Evolutionary conservation across 305 asterid genomes (phyloP).

Genomic region (Nicotiana rustica): DNA sequence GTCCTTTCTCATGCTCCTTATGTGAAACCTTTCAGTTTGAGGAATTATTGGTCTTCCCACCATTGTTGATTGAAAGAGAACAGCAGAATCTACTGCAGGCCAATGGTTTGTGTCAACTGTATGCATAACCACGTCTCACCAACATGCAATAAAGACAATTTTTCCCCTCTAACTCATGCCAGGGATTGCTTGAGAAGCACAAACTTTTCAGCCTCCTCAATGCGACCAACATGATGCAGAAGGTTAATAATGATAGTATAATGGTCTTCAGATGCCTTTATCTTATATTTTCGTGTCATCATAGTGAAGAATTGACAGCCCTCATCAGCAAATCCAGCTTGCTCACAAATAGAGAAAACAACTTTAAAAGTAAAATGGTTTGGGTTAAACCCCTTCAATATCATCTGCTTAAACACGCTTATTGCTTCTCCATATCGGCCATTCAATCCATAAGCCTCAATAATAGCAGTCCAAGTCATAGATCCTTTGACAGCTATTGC

Average conservation of each 20-base stretch:
- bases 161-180: constrained; percentile 35
- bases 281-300: constrained; percentile 63
- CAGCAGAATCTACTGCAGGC: constrained; percentile 2
- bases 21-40: neutral
- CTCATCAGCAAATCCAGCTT: constrained; percentile 82
- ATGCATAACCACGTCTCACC: constrained; percentile 1
- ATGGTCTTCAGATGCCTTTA: constrained; percentile 73
- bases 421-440: constrained; percentile 62
- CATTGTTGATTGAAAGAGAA: neutral
- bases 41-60: neutral
- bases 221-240: constrained; percentile 59
- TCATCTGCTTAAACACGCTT: constrained; percentile 64
- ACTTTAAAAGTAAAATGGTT: constrained; percentile 71
- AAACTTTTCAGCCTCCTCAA: constrained; percentile 69
- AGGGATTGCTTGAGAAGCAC: constrained; percentile 55
- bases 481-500: constrained; percentile 69
- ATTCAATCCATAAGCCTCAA: constrained; percentile 68
- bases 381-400: constrained; percentile 72
- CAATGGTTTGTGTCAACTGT: neutral
- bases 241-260: constrained; percentile 62
- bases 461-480: constrained; percentile 82
- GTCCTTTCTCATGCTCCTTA: neutral
- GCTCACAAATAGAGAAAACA: constrained; percentile 62
- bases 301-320: constrained; percentile 59
- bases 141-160: neutral